phyloP scores from a whole-genome alignment of 169 alveolate species.

The Plasmodium blacklocki region DNA sequence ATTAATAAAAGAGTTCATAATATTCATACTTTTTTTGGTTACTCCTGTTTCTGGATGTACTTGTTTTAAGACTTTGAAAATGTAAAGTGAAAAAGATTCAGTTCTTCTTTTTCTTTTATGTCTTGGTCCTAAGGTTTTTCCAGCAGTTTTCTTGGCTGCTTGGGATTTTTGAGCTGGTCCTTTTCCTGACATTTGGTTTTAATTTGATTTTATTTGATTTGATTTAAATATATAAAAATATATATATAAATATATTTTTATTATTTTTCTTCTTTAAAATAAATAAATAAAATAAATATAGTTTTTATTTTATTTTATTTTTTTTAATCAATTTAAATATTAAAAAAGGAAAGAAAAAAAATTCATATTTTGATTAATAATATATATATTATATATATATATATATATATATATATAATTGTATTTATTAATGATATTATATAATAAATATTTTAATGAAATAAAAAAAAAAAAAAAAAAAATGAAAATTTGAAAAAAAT shows the following conservation, averaged over 20 bases:
- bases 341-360: background rate
- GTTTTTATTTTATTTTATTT: background rate
- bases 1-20: constrained; percentile 98
- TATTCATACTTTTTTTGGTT: constrained; percentile 98
- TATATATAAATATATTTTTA: constrained; percentile 4
- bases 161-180: constrained; percentile 91
- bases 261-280: constrained; percentile 30
- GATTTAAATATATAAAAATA: too few relatives aligned
- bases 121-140: constrained; percentile 91
- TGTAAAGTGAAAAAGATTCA: constrained; percentile 97
- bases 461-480: too few relatives aligned
- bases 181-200: constrained; percentile 89
- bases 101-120: constrained; percentile 94
- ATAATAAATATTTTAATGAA: too few relatives aligned
- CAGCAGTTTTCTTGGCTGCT: constrained; percentile 93
- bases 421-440: too few relatives aligned
- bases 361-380: constrained; percentile 11
- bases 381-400: constrained; percentile 5
- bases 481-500: too few relatives aligned
- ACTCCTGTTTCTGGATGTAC: constrained; percentile 99
- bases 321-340: constrained; percentile 11
- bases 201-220: constrained; percentile 12
- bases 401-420: constrained; percentile 13
- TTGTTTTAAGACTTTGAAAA: constrained; percentile 98
- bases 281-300: constrained; percentile 13